Percentiles rank a stretch among this genome's conserved stretches.
phyloP scores from a whole-genome alignment of 73 alveolate genomes.

The Blepharisma japonicum region DNA sequence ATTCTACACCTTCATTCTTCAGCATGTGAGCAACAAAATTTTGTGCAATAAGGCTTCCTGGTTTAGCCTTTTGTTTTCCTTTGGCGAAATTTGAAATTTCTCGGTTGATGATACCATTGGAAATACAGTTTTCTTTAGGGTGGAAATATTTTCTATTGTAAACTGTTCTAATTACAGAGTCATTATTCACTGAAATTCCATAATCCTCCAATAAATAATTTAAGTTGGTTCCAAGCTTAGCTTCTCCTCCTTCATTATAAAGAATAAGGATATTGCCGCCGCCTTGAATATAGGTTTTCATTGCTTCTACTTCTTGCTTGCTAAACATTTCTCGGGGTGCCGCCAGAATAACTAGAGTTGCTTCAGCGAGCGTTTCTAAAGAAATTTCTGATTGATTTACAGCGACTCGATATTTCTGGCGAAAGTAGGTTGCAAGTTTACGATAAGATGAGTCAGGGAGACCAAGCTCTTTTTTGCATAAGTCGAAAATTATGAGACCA shows the following conservation, averaged over 20 bases:
- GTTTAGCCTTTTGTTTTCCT: not conserved
- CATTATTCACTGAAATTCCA: slow-evolving; percentile 83
- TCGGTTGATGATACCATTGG: slow-evolving; percentile 68
- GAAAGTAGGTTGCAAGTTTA: too few relatives aligned
- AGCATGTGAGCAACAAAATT: slow-evolving; percentile 53
- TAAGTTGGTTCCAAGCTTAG: slow-evolving; percentile 71
- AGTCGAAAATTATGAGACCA: too few relatives aligned
- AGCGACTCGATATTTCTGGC: too few relatives aligned
- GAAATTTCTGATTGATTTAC: slow-evolving; percentile 30
- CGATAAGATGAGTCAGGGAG: too few relatives aligned
- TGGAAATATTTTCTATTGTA: slow-evolving; percentile 85
- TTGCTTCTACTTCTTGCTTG: slow-evolving; percentile 70
- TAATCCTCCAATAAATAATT: slow-evolving; percentile 80
- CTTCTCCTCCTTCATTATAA: slow-evolving; percentile 92
- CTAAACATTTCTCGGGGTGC: slow-evolving; percentile 53
- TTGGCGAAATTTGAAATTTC: slow-evolving; percentile 39
- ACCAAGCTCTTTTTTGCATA: too few relatives aligned
- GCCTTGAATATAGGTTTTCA: slow-evolving; percentile 73
- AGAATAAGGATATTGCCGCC: slow-evolving; percentile 83
- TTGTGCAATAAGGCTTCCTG: slow-evolving; percentile 35
- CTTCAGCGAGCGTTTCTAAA: slow-evolving; percentile 42
- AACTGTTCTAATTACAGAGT: slow-evolving; percentile 85
- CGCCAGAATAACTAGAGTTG: slow-evolving; percentile 43
- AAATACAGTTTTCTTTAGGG: slow-evolving; percentile 88
- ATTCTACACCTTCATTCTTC: slow-evolving; percentile 48